phyloP scores from a whole-genome alignment of 2,329 filamentous ascomycete genomes.

The Domatiomyces globalis region DNA sequence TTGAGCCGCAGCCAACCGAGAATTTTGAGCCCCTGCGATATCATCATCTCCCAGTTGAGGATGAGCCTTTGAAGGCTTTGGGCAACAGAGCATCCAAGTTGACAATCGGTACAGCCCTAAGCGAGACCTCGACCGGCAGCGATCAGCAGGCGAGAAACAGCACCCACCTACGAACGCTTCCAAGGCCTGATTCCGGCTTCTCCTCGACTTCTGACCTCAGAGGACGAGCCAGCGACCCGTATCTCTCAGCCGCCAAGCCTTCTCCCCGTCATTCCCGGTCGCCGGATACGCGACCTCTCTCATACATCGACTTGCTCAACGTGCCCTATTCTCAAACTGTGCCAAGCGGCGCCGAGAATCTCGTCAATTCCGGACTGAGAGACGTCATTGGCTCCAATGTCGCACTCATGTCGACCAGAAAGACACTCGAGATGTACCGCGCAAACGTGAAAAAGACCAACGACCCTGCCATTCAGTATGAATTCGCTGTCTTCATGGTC shows the following conservation, averaged over 20 bases:
- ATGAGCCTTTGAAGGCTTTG: constrained; percentile 12
- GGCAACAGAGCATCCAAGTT: constrained; percentile 19
- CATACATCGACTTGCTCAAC: constrained; percentile 49
- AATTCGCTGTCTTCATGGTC: constrained; percentile 89
- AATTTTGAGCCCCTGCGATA: constrained; percentile 37
- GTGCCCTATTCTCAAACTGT: constrained; percentile 67
- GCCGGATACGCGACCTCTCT: constrained; percentile 43
- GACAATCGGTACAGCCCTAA: constrained; percentile 18
- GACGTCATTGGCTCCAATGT: constrained; percentile 75
- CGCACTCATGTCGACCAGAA: constrained; percentile 75
- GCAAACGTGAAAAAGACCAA: constrained; percentile 96
- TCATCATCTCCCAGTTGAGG: constrained; percentile 35
- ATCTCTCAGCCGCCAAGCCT: constrained; percentile 37
- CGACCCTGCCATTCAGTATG: constrained; percentile 79
- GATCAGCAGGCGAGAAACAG: constrained; percentile 29
- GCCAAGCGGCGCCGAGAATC: constrained; percentile 42
- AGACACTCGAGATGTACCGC: constrained; percentile 95
- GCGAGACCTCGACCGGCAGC: constrained; percentile 30
- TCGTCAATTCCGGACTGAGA: constrained; percentile 72
- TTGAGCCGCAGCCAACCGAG: constrained; percentile 21
- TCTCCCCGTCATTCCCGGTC: constrained; percentile 39
- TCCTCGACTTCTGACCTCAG: constrained; percentile 59
- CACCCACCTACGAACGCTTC: constrained; percentile 44
- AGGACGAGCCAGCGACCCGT: constrained; percentile 44
- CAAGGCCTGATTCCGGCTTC: constrained; percentile 62